Conservation (phyloP, 2,329 filamentous ascomycete genomes). For the Cordyceps cateniannulata region DNA sequence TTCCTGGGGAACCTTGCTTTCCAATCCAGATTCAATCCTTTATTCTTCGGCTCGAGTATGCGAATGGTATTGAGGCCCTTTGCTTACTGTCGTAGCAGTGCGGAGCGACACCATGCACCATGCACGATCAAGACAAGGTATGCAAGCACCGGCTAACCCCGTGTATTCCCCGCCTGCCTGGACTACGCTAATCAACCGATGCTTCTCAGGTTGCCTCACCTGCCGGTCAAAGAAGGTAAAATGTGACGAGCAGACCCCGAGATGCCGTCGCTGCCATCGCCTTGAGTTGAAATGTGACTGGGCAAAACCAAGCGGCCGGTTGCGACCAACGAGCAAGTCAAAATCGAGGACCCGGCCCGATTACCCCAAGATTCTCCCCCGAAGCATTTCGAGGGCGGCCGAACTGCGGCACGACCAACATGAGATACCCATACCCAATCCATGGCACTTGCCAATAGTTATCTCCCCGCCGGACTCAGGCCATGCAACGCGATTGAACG, state of each 20-base stretch:
- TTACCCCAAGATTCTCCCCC: neutral
- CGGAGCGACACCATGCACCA: neutral
- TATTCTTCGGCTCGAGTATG: neutral
- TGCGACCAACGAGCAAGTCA: neutral
- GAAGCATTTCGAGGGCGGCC: neutral
- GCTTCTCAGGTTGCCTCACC: constrained; percentile 4
- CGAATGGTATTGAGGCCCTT: neutral
- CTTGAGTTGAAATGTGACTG: constrained; percentile 5
- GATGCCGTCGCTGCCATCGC: constrained; percentile 8
- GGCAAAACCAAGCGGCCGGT: neutral
- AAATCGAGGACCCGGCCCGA: neutral
- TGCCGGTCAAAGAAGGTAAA: constrained; percentile 12
- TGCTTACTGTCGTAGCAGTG: neutral
- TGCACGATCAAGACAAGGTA: neutral
- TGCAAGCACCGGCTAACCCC: neutral
- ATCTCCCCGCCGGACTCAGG: neutral
- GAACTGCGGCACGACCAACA: neutral
- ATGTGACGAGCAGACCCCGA: constrained; percentile 9
- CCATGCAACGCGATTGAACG: neutral
- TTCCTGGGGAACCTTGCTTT: neutral
- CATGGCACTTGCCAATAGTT: neutral
- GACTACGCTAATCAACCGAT: neutral
- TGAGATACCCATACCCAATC: no score
- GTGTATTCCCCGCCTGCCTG: neutral
- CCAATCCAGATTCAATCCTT: neutral